Base-by-base conservation (phyloP, 2,329 filamentous ascomycete species). In the Fusarium staphyleae region DNA sequence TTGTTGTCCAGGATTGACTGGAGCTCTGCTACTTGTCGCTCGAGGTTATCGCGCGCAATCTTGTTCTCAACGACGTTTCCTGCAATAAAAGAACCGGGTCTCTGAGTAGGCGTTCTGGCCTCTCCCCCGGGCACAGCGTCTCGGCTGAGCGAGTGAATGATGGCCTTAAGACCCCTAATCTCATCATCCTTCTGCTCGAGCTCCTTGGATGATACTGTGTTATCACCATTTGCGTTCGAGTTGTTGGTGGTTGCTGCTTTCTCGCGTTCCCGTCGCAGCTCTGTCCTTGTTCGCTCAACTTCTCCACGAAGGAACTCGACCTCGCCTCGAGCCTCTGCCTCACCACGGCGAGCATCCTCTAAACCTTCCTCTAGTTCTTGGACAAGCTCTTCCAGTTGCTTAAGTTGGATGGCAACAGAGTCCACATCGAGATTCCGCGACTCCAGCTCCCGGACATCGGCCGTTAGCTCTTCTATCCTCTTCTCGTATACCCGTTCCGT, bases 401-500 rank as follows among this genome's bases (percentile, higher is more conserved):
- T 97, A 48, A 99, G 81, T 74, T 99, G 95, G 58, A 83, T 83
- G 6, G 95, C 93, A 15, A 99, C 92, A 19, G 87, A 89, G 66
- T 97, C 91, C 7, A 99, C 92, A 70, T 99, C 95, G 53, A 96
- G 87, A 33, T 88, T 89, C 36, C 90, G 84, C 35, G 92, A 89
- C 62, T 93, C 89, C 3, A 95, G 78, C 52, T 96, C 92, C 46
- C 88, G 85, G 22, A 96, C 81, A 67, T 98, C 93, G 53, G 87
- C 84, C 75, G 95, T 84, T 33, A 99, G 76, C 67, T 92, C 90
- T 66, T 93, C 89, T 56, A 98, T 90, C 75, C 91, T 90, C 73
- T 91, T 89, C 72, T 99, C 95, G 70, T 99, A 99, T 12, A 99
- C 93, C 19, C 93, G 84, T 74, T 97, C 90, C 0, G 95, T 99